Evolutionary conservation across 129 eudicot species (phyloP).

Genomic region (Centella asiatica): DNA sequence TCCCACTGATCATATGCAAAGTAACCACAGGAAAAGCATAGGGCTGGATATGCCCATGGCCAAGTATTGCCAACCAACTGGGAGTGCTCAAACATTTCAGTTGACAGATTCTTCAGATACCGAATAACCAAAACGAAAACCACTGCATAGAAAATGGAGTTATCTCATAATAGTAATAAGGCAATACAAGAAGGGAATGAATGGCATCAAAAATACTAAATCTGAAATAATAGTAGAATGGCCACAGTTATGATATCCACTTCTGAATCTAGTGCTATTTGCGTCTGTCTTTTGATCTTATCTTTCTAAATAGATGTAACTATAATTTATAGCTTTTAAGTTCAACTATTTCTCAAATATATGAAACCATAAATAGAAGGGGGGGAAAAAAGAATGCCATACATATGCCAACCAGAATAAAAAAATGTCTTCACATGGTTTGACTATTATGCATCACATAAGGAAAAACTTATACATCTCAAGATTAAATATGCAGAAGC

Average conservation of each 20-base stretch:
- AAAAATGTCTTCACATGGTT: no score
- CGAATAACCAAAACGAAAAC: constrained; percentile 67
- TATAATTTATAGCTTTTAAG: no score
- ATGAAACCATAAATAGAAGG: no score
- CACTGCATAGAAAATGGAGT: constrained; percentile 37
- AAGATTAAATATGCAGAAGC: no score
- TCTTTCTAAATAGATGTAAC: no score
- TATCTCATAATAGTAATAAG: not conserved
- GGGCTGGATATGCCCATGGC: constrained; percentile 79
- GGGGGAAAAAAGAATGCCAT: no score
- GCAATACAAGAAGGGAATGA: not conserved
- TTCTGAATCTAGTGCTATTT: no score
- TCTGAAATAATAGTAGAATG: not conserved
- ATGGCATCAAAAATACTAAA: not conserved
- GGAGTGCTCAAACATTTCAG: constrained; percentile 72
- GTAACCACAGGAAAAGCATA: constrained; percentile 78
- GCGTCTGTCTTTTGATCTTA: no score
- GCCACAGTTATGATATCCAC: not conserved
- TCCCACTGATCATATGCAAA: constrained; percentile 95
- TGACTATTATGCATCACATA: no score
- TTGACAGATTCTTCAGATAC: constrained; percentile 26
- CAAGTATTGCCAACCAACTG: constrained; percentile 63
- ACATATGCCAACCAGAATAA: no score
- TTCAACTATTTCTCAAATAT: no score
- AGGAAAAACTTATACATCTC: no score